These are phyloP conservation scores for Bryoglossum gracile DNA, from an alignment of 495 filamentous ascomycete species.

Conservation along the genomic window DNA sequence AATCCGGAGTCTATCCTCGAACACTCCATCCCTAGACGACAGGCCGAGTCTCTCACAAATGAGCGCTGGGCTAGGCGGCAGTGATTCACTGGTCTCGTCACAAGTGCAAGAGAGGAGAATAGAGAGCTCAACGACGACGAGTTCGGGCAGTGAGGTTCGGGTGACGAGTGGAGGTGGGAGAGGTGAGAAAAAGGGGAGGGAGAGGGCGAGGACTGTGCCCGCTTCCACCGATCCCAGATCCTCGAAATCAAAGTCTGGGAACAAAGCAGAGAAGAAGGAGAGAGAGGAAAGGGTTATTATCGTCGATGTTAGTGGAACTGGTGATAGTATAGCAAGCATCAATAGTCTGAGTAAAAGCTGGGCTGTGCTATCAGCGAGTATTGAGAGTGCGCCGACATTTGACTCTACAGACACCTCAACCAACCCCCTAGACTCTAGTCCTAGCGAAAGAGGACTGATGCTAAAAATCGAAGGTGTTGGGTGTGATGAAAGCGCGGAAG, in stretches of 20 bases:
- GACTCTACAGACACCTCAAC: conserved; percentile 42
- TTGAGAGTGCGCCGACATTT: conserved; percentile 52
- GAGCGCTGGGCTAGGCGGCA: too few relatives aligned
- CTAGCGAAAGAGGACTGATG: conserved; percentile 44
- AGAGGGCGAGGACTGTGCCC: too few relatives aligned
- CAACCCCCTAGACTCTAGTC: conserved; percentile 21
- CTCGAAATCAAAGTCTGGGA: too few relatives aligned
- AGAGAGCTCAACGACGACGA: background rate
- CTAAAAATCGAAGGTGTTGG: conserved; percentile 54
- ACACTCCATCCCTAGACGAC: too few relatives aligned
- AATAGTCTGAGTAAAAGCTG: conserved; percentile 46
- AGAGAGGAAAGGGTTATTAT: conserved; percentile 46
- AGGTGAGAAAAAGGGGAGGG: conserved; percentile 5
- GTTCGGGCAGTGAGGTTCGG: background rate
- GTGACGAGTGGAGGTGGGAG: background rate
- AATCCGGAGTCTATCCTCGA: background rate
- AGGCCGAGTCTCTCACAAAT: too few relatives aligned
- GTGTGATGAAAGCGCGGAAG: conserved; percentile 40
- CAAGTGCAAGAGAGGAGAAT: too few relatives aligned
- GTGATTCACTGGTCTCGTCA: too few relatives aligned
- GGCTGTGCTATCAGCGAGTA: conserved; percentile 43
- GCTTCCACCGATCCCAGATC: too few relatives aligned
- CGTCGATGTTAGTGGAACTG: conserved; percentile 41
- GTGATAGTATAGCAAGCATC: conserved; percentile 38
- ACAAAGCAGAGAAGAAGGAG: conserved; percentile 1